Evolutionary conservation across 73 alveolate species (phyloP).

Genomic region (Tetrahymena malaccensis): DNA sequence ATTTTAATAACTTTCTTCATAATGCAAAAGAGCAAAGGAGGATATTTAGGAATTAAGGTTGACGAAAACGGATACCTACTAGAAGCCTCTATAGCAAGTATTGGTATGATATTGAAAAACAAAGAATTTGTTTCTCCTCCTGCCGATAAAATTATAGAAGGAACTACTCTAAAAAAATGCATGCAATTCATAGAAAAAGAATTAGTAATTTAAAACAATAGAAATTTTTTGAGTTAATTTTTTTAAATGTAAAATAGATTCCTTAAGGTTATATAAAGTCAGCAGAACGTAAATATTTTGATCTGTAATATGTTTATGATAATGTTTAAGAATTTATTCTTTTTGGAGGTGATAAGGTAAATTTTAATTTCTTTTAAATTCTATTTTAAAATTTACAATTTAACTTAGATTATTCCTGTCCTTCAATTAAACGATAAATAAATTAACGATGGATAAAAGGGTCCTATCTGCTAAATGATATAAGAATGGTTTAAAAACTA

Average conservation of each 20-base stretch:
- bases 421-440: neutral
- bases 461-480: neutral
- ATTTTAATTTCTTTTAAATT: neutral
- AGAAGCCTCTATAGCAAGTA: conserved; percentile 51
- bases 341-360: neutral
- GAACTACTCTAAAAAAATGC: conserved; percentile 41
- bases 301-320: neutral
- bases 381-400: neutral
- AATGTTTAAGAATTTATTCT: neutral
- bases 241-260: neutral
- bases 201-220: neutral
- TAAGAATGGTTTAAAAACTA: neutral
- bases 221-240: neutral
- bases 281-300: neutral
- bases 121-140: conserved; percentile 44
- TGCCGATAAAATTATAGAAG: conserved; percentile 29
- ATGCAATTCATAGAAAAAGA: neutral
- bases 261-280: neutral
- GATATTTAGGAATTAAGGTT: conserved; percentile 41
- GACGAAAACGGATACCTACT: conserved; percentile 43
- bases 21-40: conserved; percentile 28
- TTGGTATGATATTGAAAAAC: conserved; percentile 30
- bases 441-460: neutral
- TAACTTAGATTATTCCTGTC: neutral
- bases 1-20: neutral